Conservation (phyloP, 148 eudicot genomes). For the Beta vulgaris region DNA sequence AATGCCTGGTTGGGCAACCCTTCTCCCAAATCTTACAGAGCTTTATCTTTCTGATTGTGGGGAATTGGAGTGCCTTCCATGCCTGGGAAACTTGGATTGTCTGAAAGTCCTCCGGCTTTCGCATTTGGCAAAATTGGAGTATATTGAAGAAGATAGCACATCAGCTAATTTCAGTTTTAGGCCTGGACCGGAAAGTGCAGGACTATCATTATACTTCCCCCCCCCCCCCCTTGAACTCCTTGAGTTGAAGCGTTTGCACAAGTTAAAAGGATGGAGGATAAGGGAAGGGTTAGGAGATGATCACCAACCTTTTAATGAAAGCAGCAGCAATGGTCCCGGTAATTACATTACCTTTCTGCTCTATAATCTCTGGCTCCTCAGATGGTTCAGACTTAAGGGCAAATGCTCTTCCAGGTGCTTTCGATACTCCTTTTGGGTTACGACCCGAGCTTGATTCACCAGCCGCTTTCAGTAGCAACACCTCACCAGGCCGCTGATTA, state of each 20-base stretch:
- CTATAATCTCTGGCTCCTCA: too few species aligned
- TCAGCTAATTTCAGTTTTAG: neutral
- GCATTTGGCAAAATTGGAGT: constrained; percentile 6
- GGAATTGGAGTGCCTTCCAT: constrained; percentile 7
- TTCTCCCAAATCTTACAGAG: constrained; percentile 10
- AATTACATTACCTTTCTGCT: too few species aligned
- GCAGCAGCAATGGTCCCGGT: too few species aligned
- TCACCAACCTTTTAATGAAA: neutral
- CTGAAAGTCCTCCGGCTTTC: neutral
- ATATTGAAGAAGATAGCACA: constrained; percentile 5
- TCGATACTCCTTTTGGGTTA: too few species aligned
- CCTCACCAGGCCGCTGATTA: too few species aligned
- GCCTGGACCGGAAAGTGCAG: neutral
- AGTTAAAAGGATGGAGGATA: constrained; percentile 29
- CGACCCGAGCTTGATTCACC: too few species aligned
- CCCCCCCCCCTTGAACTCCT: constrained; percentile 24
- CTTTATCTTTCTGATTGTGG: neutral
- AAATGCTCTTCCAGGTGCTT: too few species aligned
- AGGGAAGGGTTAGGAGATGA: neutral
- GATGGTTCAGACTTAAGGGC: too few species aligned
- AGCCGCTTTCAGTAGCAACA: too few species aligned
- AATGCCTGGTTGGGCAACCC: constrained; percentile 16
- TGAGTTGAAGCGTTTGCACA: neutral
- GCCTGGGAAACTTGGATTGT: constrained; percentile 11
- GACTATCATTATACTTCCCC: neutral